Base-by-base conservation (phyloP, 306 rosid species). In the Acacia melanoxylon region DNA sequence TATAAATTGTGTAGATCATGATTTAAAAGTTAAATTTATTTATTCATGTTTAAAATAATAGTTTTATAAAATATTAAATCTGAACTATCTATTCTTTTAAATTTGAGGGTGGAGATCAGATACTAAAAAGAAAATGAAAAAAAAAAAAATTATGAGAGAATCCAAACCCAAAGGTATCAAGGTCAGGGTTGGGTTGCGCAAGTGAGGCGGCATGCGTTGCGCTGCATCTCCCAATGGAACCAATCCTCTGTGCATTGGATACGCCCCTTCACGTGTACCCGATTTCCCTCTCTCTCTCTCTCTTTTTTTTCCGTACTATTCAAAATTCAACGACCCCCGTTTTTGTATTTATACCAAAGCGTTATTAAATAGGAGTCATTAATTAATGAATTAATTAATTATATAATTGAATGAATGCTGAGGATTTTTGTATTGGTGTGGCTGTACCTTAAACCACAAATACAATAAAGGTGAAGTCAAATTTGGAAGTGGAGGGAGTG, bases 191-290 rank as follows among this genome's bases (percentile, higher is more conserved):
- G n/a, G 25, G n/a, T 6, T 13, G n/a, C 78, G 31, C 90, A 87
- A 54, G 68, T 58, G 83, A 82, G 81, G 72, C 83, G 81, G 85
- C 88, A 82, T 71, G 81, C 83, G 81, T 85, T 85, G 70, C 84
- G 86, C 76, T 76, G 35, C 4, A 72, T 42, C 33, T 71, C 16
- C 17, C 73, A 22, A 82, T 52, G n/a, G 35, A 49, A 72, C 58
- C 78, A 24, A 59, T 11, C 67, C 17, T 59, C 33, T 4, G 31
- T 63, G 78, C 85, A 29, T 87, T 74, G 85, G 83, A 77, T 77
- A 75, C 72, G 78, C 84, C 66, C 52, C 85, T 85, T 84, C 91
- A 89, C 89, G 89, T 86, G 87, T 75, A 45, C 51, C 56, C 86
- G 69, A 74, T 71, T 62, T 8, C 27, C 63, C 27, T 56, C 63